Base-by-base conservation (phyloP, 768 basidiomycete genomes). In the Strobilomyces confusus region DNA sequence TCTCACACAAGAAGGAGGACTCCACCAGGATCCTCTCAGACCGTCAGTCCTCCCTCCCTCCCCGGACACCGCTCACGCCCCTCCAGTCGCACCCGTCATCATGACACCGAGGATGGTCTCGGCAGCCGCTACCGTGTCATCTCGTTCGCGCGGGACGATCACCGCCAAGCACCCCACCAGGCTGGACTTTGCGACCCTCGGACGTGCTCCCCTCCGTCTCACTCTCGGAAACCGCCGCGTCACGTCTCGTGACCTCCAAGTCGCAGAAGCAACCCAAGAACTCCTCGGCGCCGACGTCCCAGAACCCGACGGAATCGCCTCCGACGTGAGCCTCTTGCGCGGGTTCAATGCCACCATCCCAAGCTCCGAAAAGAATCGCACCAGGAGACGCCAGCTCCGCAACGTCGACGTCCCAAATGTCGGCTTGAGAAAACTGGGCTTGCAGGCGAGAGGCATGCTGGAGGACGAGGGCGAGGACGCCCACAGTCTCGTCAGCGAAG, bases 301-400 rank as follows among this genome's bases (percentile, higher is more conserved):
- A 3, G 89, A 91, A 59, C 80, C 81, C 15, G 81, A 82, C 14
- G 86, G 83, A 36, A 76, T 86, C 29, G 86, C 86, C 5, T 77
- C 80, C 15, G 80, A 83, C 62, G 84, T 94, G 47, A 91, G 89
- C 62, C 76, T 98, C 32, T 73, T 97, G 38, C 83, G 87, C 42
- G 95, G 95, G 0, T 98, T 98, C 71, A 88, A 91, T 63, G 95
- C 95, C 17, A 98, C 95, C 2, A 89, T 97, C 40, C 95, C 95
- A 13, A 89, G 88, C 64, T 82, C 94, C 36, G 88, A 92, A 60
- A 80, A 84, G 65, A 79, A 90, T 49, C 85, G 88, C 56, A 76
- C 82, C 14, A 76, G 93, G 55, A 72, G 94, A 57, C 72, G 92
- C 53, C 86, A 91, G 68, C 82, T 89, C 70, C 78, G 94, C 54